Base-by-base conservation (phyloP, 2,329 filamentous ascomycete genomes). In the Malbranchea cinnamomea region DNA sequence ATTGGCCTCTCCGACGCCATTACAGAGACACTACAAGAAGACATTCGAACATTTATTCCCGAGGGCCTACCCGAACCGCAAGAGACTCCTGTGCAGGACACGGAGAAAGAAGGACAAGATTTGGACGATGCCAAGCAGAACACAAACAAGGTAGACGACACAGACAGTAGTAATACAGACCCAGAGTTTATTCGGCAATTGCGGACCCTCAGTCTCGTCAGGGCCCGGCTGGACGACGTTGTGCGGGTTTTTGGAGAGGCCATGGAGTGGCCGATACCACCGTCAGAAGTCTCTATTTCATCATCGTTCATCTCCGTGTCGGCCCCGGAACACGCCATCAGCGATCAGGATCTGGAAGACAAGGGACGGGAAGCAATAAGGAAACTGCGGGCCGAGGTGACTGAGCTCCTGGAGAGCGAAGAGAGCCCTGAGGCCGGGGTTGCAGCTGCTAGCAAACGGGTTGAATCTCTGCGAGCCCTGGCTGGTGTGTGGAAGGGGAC, bases 401-500 rank as follows among this genome's bases (percentile, higher is more conserved):
- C 67, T 0, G 67, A 65, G 19, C 54, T 92, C 2, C 57, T 94
- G 8, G 63, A 66, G 9, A 65, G 62, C 15, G 49, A 65, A 5
- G 56, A 63, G 1, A 73, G 77, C 25, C 67, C 71, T 0, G 62
- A 75, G 8, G 64, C 66, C 25, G 81, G 80, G 10, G 63, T 89
- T 6, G 47, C 53, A 5, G 71, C 72, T 32, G 89, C 89, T 0
- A 70, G 70, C 8, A 65, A 67, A 32, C 65, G 81, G 25, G 74
- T 95, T 9, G 76, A 83, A 46, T 73, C 80, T 47, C 63, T 95
- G 33, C 76, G 83, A 46, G 68, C 74, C 38, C 57, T 95, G 39
- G 72, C 74, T 3, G 59, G 59, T n/a, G 74, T 98, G 13, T 98
- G 89, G 85, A 87, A 79, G 50, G 84, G 84, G n/a, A 94, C 89